These are phyloP conservation scores for Flaveria robusta DNA, from an alignment of 129 eudicot species.

Conservation along the genomic window DNA sequence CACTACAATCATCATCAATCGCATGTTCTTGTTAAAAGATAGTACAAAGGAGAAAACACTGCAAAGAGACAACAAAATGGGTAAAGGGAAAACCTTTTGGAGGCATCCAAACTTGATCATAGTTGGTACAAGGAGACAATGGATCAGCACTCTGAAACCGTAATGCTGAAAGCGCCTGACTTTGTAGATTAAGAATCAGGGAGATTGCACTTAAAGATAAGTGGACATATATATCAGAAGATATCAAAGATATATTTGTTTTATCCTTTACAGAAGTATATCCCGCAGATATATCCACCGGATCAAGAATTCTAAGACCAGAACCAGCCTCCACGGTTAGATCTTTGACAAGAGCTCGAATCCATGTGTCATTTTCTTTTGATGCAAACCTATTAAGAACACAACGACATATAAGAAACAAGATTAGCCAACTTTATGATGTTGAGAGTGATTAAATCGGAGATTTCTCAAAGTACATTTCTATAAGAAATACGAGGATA, in stretches of 20 bases:
- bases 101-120: constrained; percentile 82
- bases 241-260: constrained; percentile 73
- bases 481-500: neutral
- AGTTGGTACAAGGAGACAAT: constrained; percentile 81
- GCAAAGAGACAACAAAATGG: constrained; percentile 9
- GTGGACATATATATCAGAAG: constrained; percentile 75
- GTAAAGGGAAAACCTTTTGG: constrained; percentile 58
- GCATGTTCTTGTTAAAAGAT: constrained; percentile 2
- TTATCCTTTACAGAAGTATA: constrained; percentile 93
- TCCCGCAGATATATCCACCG: constrained; percentile 93
- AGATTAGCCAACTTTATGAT: constrained; percentile 8
- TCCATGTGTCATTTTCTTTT: constrained; percentile 91
- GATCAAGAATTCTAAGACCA: constrained; percentile 90
- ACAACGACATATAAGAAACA: neutral
- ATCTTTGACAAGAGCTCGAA: constrained; percentile 82
- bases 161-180: constrained; percentile 72
- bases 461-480: neutral
- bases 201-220: constrained; percentile 86
- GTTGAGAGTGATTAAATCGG: neutral
- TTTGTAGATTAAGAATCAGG: constrained; percentile 86
- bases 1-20: constrained; percentile 40
- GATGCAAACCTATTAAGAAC: constrained; percentile 71
- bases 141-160: constrained; percentile 83
- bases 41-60: constrained; percentile 11
- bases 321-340: constrained; percentile 94